These are phyloP conservation scores for Leptodontidium sp. DNA, from an alignment of 2,329 filamentous ascomycete species.

Conservation along the genomic window DNA sequence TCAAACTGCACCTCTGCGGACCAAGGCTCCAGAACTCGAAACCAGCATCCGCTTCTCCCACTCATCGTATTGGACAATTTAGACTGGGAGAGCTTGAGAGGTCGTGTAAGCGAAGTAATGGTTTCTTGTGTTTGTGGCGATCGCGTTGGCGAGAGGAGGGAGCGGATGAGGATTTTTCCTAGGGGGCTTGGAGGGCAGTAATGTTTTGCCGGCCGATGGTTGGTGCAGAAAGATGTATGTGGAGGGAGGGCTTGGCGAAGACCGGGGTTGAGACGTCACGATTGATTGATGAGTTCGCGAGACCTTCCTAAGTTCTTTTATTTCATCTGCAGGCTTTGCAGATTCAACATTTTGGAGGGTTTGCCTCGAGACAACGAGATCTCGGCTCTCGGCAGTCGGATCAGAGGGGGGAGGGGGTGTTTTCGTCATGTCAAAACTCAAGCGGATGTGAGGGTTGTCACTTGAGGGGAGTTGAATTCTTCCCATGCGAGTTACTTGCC, in stretches of 20 bases:
- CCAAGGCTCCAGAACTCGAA: constrained; percentile 1
- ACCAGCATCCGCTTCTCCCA: background rate
- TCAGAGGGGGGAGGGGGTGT: too few relatives aligned
- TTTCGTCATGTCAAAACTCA: background rate
- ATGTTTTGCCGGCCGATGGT: too few relatives aligned
- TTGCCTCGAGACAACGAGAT: background rate
- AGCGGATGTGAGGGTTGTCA: background rate
- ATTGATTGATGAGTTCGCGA: background rate
- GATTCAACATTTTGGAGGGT: background rate
- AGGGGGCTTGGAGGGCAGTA: background rate
- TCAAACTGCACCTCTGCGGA: background rate
- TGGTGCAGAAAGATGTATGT: too few relatives aligned
- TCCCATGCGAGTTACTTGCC: background rate
- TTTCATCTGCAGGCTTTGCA: too few relatives aligned
- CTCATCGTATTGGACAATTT: background rate
- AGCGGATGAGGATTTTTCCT: constrained; percentile 18
- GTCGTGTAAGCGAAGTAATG: background rate
- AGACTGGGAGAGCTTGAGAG: background rate
- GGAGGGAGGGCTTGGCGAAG: background rate
- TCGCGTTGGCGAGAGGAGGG: background rate
- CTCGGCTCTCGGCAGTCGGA: background rate
- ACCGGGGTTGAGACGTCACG: too few relatives aligned
- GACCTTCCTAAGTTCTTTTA: background rate
- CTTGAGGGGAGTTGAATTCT: background rate
- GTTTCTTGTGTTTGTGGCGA: background rate